Evolutionary conservation across 2,329 filamentous ascomycete genomes (phyloP).

Genomic region (Lachnellula willkommii): DNA sequence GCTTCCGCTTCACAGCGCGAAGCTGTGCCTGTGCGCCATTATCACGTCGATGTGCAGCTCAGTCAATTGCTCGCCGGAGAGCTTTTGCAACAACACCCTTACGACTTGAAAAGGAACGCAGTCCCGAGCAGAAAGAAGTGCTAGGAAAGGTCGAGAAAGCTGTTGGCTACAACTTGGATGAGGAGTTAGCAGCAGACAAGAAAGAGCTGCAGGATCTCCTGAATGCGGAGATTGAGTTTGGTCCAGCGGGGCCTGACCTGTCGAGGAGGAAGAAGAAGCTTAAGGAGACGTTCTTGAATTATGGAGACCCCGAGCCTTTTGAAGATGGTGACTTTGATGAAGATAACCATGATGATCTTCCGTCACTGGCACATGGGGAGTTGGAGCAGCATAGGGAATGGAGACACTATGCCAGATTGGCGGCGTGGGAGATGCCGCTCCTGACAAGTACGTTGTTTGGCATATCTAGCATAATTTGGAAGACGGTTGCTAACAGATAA

Average conservation of each 20-base stretch:
- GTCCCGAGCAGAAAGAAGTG: background rate
- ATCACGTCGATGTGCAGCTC: slow-evolving; percentile 10
- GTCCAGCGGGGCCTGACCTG: slow-evolving; percentile 4
- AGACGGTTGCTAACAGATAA: slow-evolving; percentile 14
- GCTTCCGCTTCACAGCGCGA: slow-evolving; percentile 25
- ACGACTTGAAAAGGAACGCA: slow-evolving; percentile 5
- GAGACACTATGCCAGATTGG: slow-evolving; percentile 78
- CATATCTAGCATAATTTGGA: background rate
- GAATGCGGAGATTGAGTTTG: slow-evolving; percentile 8
- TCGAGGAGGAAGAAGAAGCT: slow-evolving; percentile 15
- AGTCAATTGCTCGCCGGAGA: slow-evolving; percentile 20
- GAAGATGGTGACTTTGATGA: slow-evolving; percentile 19
- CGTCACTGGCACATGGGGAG: slow-evolving; percentile 75
- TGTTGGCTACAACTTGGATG: slow-evolving; percentile 1
- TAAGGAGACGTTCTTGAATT: slow-evolving; percentile 32
- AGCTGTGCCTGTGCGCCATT: slow-evolving; percentile 20
- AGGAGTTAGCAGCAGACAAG: slow-evolving; percentile 1
- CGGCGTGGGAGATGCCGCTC: slow-evolving; percentile 94
- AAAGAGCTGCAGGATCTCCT: slow-evolving; percentile 8
- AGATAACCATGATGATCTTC: slow-evolving; percentile 78
- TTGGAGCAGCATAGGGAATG: slow-evolving; percentile 83
- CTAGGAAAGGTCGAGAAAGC: background rate
- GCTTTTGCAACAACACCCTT: slow-evolving; percentile 21
- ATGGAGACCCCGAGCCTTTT: slow-evolving; percentile 28
- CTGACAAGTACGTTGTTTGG: slow-evolving; percentile 65